phyloP scores from a whole-genome alignment of 2,329 filamentous ascomycete species.

The Cladophialophora exuberans region DNA sequence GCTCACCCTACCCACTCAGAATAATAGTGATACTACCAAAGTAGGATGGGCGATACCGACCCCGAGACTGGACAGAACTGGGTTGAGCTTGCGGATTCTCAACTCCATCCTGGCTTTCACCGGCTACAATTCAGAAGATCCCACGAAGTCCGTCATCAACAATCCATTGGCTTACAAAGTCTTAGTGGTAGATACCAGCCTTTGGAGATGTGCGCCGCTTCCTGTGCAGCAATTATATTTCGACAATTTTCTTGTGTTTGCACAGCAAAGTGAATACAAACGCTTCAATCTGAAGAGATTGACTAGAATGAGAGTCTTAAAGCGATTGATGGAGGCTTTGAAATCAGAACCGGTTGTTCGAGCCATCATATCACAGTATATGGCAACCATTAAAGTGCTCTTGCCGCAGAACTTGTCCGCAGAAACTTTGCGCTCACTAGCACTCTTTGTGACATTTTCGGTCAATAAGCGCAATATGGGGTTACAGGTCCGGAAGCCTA shows the following conservation, averaged over 20 bases:
- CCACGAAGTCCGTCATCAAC: constrained; percentile 87
- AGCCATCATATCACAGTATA: constrained; percentile 74
- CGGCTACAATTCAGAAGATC: constrained; percentile 79
- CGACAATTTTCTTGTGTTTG: constrained; percentile 85
- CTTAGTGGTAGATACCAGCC: constrained; percentile 87
- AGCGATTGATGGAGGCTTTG: constrained; percentile 83
- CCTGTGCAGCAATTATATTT: constrained; percentile 89
- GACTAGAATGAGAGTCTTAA: constrained; percentile 88
- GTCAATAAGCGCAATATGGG: constrained; percentile 67
- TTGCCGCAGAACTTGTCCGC: constrained; percentile 80
- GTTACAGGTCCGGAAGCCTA: constrained; percentile 52
- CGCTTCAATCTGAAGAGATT: constrained; percentile 89
- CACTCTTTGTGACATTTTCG: constrained; percentile 90
- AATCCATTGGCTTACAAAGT: constrained; percentile 94
- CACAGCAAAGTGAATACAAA: constrained; percentile 85
- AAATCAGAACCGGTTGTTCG: constrained; percentile 79
- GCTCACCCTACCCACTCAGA: constrained; percentile 46
- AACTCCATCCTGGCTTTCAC: constrained; percentile 81
- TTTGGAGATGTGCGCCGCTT: constrained; percentile 80
- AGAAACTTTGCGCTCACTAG: constrained; percentile 82
- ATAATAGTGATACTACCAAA: constrained; percentile 22
- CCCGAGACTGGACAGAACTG: constrained; percentile 51
- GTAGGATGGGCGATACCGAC: constrained; percentile 33
- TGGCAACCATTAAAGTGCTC: constrained; percentile 76
- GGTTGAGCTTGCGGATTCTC: constrained; percentile 65